Percentiles rank a stretch among this genome's conserved stretches.
phyloP scores from a whole-genome alignment of 306 rosid species.

The Inga laurina region DNA sequence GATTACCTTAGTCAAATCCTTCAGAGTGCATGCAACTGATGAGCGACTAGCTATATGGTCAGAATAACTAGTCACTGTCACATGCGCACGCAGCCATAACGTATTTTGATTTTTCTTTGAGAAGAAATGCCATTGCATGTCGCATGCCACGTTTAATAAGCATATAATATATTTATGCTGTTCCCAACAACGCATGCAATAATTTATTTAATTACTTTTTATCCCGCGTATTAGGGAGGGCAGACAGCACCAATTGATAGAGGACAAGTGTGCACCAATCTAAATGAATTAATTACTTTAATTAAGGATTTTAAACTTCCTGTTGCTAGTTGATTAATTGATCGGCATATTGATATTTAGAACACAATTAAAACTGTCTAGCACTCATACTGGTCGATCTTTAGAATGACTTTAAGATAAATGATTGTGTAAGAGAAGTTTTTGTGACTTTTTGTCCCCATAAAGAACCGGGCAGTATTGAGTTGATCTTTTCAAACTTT shows the following conservation, averaged over 20 bases:
- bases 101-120: not conserved
- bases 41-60: not conserved
- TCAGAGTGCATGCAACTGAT: constrained; percentile 24
- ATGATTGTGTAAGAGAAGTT: not conserved
- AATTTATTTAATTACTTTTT: not conserved
- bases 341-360: not conserved
- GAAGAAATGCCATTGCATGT: not conserved
- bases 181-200: constrained; percentile 9
- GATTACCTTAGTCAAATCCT: not conserved
- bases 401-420: constrained; percentile 6
- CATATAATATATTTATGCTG: not conserved
- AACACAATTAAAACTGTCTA: not conserved
- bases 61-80: not conserved
- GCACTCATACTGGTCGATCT: not conserved
- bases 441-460: not conserved
- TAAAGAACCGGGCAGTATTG: not conserved
- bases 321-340: not conserved
- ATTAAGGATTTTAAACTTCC: not conserved
- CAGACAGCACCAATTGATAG: not conserved
- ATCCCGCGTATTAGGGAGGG: not conserved
- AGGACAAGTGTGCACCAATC: not conserved
- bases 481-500: constrained; percentile 3
- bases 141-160: not conserved
- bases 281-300: not conserved
- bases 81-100: not conserved